Evolutionary conservation across 371 early-diverging fungal genomes (phyloP).

Genomic region (Rhizopus delemar): DNA sequence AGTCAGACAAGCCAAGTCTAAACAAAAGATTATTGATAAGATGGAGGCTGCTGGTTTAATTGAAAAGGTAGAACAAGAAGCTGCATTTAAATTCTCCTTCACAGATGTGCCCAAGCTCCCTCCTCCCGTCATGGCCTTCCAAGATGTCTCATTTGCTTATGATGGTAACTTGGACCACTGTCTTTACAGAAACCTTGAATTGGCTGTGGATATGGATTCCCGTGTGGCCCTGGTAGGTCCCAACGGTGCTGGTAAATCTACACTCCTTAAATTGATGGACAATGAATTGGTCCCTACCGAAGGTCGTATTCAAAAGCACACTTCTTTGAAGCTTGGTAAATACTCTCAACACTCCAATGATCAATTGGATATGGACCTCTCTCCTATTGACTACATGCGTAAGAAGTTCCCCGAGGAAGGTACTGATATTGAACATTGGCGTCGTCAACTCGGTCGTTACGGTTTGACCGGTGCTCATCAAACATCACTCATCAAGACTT

Average conservation of each 20-base stretch:
- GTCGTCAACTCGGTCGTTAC: constrained; percentile 88
- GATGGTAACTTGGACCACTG: constrained; percentile 76
- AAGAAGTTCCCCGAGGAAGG: constrained; percentile 69
- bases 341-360: constrained; percentile 98
- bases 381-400: constrained; percentile 93
- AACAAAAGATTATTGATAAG: constrained; percentile 99
- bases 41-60: constrained; percentile 98
- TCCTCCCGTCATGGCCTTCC: constrained; percentile 96
- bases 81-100: constrained; percentile 85
- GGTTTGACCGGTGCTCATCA: constrained; percentile 93
- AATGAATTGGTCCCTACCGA: constrained; percentile 82
- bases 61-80: constrained; percentile 83
- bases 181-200: constrained; percentile 88
- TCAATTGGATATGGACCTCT: constrained; percentile 84
- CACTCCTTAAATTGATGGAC: constrained; percentile 91
- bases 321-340: constrained; percentile 90
- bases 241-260: constrained; percentile 94
- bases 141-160: constrained; percentile 91
- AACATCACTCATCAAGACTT: constrained; percentile 82
- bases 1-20: constrained; percentile 97
- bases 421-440: constrained; percentile 72
- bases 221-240: constrained; percentile 90
- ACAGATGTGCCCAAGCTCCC: constrained; percentile 87
- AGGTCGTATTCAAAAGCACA: constrained; percentile 89
- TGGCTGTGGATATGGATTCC: constrained; percentile 96